Percentiles rank a stretch among this genome's conserved stretches.
These are phyloP conservation scores for Coffea humblotiana DNA, from an alignment of 305 asterid species.

Conservation along the genomic window DNA sequence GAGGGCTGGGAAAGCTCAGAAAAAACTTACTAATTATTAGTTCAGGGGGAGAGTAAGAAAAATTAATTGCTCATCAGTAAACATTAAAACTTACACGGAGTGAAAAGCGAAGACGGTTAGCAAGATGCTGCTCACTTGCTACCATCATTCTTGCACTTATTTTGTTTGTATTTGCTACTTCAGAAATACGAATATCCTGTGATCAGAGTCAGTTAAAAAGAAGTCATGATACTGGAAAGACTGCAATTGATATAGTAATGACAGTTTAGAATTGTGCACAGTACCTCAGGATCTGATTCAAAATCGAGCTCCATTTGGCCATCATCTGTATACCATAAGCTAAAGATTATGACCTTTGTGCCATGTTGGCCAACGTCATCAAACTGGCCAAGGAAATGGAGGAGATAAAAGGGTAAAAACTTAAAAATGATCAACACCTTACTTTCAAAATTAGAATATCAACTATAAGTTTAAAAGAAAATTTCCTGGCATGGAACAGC, in stretches of 20 bases:
- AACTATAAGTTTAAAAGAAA: background rate
- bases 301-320: constrained; percentile 84
- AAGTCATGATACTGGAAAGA: constrained; percentile 25
- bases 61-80: background rate
- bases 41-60: background rate
- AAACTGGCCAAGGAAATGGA: constrained; percentile 42
- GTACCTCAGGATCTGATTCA: constrained; percentile 78
- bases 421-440: background rate
- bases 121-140: constrained; percentile 65
- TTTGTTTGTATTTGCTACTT: constrained; percentile 30
- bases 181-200: constrained; percentile 76
- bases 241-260: constrained; percentile 15
- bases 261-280: constrained; percentile 19
- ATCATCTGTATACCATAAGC: constrained; percentile 76
- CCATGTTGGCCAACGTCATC: constrained; percentile 82
- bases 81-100: constrained; percentile 70
- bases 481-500: background rate
- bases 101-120: constrained; percentile 73
- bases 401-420: background rate
- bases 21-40: background rate
- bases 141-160: constrained; percentile 34
- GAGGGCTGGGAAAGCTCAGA: background rate
- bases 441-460: background rate
- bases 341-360: constrained; percentile 70
- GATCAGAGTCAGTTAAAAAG: constrained; percentile 27